Base-by-base conservation (phyloP, 495 filamentous ascomycete genomes). In the Rusavskia elegans region DNA sequence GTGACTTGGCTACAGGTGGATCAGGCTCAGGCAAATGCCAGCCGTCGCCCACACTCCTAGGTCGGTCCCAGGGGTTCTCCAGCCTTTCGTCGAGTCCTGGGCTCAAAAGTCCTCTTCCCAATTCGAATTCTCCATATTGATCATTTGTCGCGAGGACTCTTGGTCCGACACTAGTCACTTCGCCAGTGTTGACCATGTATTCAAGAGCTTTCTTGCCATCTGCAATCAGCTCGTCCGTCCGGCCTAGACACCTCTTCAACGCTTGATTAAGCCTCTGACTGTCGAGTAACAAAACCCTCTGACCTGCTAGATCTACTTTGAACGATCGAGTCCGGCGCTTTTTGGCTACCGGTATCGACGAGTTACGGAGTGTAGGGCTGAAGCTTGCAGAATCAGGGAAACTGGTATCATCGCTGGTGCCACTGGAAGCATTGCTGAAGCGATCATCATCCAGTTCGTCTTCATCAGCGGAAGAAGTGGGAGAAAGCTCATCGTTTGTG, bases 191-290 rank as follows among this genome's bases (percentile, higher is more conserved):
- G 17, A 95, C 84, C 37, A 76, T 71, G 58, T 92, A 93, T 44
- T 82, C 84, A 10, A 99, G 76, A 1, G 92, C 92, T 59, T 83
- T 87, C 58, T 82, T 84, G 25, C 83, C 90, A 51, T 95, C 87
- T 32, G 74, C 80, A 59, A 99, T 95, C 37, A 99, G 72, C 53
- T 84, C 82, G 58, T 99, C 92, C 0, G 89, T 88, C 75, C 84
- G 85, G 21, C 76, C 77, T 21, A 94, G 71, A 63, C 92, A 99
- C 27, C 87, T 75, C 61, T 86, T 89, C 3, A 99, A 71, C 59
- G 85, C 90, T 59, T 92, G 84, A 63, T 97, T 97, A 69, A 97
- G 86, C 64, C 84, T 90, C 60, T 95, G 86, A 52, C 83, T 89
- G 63, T 95, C 89, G 21, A 85, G 66, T 4, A 98, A 76, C 2